Evolutionary conservation across 108 stramenopile species (phyloP).

Genomic region (Conticribra weissflogii): DNA sequence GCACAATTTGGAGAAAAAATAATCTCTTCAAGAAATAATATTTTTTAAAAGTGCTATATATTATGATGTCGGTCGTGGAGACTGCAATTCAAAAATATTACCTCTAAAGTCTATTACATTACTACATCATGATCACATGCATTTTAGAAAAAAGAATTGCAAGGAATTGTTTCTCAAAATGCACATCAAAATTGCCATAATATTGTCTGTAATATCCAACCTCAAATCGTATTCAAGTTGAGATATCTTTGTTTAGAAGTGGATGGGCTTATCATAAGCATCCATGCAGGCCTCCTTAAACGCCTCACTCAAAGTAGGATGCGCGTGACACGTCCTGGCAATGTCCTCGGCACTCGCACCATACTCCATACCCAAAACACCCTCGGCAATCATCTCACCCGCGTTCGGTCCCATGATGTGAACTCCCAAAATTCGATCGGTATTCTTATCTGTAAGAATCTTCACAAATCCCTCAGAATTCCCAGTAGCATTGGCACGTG

Average conservation of each 20-base stretch:
- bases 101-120: too few relatives aligned
- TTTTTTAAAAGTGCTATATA: too few relatives aligned
- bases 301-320: constrained; percentile 98
- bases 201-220: too few relatives aligned
- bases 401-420: constrained; percentile 99
- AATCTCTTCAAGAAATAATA: too few relatives aligned
- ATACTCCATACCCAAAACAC: constrained; percentile 99
- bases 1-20: too few relatives aligned
- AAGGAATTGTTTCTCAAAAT: too few relatives aligned
- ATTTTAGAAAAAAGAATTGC: too few relatives aligned
- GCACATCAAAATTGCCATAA: too few relatives aligned
- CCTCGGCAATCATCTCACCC: constrained; percentile 99
- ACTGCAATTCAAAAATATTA: too few relatives aligned
- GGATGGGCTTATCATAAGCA: constrained; percentile 98
- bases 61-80: too few relatives aligned
- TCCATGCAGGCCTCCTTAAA: constrained; percentile 99
- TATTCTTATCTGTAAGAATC: constrained; percentile 94
- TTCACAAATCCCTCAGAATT: constrained; percentile 97
- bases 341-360: constrained; percentile 99
- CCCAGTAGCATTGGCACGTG: constrained; percentile 93
- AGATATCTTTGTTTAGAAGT: constrained; percentile 75
- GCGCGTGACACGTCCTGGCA: constrained; percentile 99
- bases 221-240: too few relatives aligned
- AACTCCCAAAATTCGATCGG: constrained; percentile 96
- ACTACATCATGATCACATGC: too few relatives aligned